Percentiles rank a stretch among this genome's conserved stretches.
phyloP scores from a whole-genome alignment of 2,329 filamentous ascomycete species.

The Paecilomyces sp. region DNA sequence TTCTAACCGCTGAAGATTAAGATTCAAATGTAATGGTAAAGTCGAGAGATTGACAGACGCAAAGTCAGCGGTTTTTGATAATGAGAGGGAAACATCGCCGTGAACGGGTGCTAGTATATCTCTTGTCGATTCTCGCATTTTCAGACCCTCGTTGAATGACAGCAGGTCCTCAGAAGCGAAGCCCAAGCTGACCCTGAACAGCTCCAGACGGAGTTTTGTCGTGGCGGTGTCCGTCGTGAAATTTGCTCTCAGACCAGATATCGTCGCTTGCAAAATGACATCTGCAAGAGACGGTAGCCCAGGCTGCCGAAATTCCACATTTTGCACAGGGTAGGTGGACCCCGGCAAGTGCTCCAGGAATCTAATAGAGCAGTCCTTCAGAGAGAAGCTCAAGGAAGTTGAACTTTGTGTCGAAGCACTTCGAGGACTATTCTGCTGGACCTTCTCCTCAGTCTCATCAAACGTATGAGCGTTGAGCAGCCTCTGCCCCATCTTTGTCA shows the following conservation, averaged over 20 bases:
- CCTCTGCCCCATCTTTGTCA: constrained; percentile 29
- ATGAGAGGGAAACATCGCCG: constrained; percentile 32
- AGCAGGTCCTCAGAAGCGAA: constrained; percentile 45
- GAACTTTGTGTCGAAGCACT: constrained; percentile 5
- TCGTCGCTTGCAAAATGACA: constrained; percentile 23
- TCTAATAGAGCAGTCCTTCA: constrained; percentile 25
- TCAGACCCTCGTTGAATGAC: constrained; percentile 43
- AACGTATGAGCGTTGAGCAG: constrained; percentile 14
- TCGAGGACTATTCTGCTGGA: not conserved
- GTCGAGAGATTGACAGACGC: constrained; percentile 59
- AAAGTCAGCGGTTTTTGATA: constrained; percentile 22
- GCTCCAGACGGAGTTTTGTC: constrained; percentile 20
- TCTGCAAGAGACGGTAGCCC: constrained; percentile 20
- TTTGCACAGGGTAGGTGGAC: constrained; percentile 15
- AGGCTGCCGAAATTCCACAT: constrained; percentile 7
- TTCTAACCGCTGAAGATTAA: constrained; percentile 76
- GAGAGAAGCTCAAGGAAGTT: constrained; percentile 15
- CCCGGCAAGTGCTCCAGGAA: constrained; percentile 31
- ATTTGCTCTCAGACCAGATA: constrained; percentile 18
- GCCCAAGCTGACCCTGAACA: constrained; percentile 40
- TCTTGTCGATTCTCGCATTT: constrained; percentile 39
- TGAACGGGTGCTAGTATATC: constrained; percentile 30
- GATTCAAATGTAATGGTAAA: constrained; percentile 64
- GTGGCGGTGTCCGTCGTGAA: constrained; percentile 12
- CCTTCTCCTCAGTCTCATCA: constrained; percentile 6